Evolutionary conservation across 176 grass and related monocot genomes (phyloP).

Genomic region (Leersia perrieri): DNA sequence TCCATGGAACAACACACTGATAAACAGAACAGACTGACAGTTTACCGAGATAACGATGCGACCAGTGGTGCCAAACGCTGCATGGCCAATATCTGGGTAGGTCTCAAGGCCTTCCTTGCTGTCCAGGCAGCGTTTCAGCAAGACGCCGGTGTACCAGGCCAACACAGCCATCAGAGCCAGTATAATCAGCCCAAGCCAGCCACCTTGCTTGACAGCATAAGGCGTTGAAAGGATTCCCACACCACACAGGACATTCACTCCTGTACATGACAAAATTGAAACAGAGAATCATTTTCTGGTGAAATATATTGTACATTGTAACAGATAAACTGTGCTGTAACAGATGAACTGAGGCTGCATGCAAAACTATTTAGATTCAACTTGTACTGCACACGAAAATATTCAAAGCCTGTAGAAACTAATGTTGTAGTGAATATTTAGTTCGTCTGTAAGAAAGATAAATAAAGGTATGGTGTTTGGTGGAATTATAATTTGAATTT

Average conservation of each 20-base stretch:
- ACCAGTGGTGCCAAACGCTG: slow-evolving; percentile 56
- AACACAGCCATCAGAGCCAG: slow-evolving; percentile 44
- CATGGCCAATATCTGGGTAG: slow-evolving; percentile 72
- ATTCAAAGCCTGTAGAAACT: not conserved
- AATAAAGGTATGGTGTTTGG: not conserved
- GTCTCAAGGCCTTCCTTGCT: slow-evolving; percentile 61
- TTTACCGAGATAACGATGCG: slow-evolving; percentile 58
- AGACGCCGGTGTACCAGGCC: slow-evolving; percentile 59
- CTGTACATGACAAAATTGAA: slow-evolving; percentile 5
- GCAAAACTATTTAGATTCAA: not conserved
- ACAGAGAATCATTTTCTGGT: not conserved
- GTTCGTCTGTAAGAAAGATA: not conserved
- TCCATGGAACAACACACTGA: not conserved
- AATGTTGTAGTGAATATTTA: not conserved
- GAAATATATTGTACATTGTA: not conserved
- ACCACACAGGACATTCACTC: slow-evolving; percentile 68
- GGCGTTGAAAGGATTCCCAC: slow-evolving; percentile 73
- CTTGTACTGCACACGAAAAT: not conserved
- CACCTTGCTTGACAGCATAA: slow-evolving; percentile 61
- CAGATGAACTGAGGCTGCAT: not conserved
- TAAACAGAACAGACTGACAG: not conserved
- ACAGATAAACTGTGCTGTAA: not conserved
- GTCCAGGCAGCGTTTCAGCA: slow-evolving; percentile 61
- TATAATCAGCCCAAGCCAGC: slow-evolving; percentile 53
- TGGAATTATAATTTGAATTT: not conserved